Percentiles rank a stretch among this genome's conserved stretches.
Conservation (phyloP, 225 moss, liverwort and hornwort species). For the Physcomitrium patens region DNA sequence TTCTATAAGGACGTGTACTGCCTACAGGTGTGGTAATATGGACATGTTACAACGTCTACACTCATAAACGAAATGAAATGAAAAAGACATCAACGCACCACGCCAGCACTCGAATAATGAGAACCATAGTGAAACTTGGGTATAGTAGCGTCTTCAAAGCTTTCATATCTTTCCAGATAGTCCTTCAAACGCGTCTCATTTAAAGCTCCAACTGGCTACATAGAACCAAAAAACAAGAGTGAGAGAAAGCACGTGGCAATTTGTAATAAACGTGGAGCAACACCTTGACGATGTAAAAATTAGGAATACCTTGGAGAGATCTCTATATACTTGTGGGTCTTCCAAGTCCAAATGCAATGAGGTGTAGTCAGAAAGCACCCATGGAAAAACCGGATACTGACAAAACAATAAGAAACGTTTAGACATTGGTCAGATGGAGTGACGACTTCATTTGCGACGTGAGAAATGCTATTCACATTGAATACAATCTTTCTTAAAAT, state of each 20-base stretch:
- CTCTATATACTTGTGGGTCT: conserved; percentile 77
- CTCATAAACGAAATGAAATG: neutral
- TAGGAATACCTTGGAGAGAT: conserved; percentile 84
- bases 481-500: neutral
- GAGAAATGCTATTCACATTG: neutral
- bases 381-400: conserved; percentile 98
- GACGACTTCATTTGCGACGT: conserved; percentile 13
- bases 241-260: conserved; percentile 15
- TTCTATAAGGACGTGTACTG: neutral
- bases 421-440: conserved; percentile 23
- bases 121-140: conserved; percentile 95
- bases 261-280: conserved; percentile 21
- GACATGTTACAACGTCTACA: neutral
- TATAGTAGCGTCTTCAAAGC: conserved; percentile 82
- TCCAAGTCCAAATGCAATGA: conserved; percentile 81
- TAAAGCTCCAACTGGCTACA: conserved; percentile 91
- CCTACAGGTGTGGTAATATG: conserved; percentile 8
- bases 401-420: conserved; percentile 30
- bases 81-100: conserved; percentile 56
- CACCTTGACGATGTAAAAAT: conserved; percentile 27
- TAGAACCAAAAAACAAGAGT: conserved; percentile 18
- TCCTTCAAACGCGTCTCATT: conserved; percentile 77
- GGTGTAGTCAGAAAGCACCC: conserved; percentile 90
- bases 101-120: conserved; percentile 91
- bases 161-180: conserved; percentile 83